These are phyloP conservation scores for Saccharomycopsis hybrid DNA, from an alignment of 1,139 yeast species.

Conservation along the genomic window DNA sequence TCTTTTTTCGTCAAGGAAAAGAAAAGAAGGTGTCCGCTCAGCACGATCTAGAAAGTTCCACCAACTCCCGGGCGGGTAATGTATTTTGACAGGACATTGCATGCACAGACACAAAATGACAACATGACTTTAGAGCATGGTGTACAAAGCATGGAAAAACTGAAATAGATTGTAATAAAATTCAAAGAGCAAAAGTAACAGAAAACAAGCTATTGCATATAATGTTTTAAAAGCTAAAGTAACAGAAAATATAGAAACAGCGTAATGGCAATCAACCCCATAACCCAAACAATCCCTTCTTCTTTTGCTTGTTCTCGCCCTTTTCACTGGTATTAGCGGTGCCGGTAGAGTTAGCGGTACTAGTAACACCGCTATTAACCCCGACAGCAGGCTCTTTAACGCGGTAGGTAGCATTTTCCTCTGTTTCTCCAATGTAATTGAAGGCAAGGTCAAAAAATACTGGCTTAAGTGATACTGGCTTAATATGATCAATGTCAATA, in stretches of 20 bases:
- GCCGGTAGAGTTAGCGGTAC: background rate
- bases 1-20: no score
- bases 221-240: background rate
- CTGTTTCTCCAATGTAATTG: conserved; percentile 51
- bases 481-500: conserved; percentile 24
- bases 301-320: conserved; percentile 27
- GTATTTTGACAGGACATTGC: no score
- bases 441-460: conserved; percentile 85
- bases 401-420: background rate
- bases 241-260: background rate
- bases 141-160: no score
- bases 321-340: background rate
- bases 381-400: no score
- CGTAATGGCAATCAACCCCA: conserved; percentile 23
- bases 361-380: no score
- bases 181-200: no score
- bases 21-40: no score
- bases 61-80: no score
- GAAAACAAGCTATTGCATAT: background rate
- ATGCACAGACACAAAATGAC: no score
- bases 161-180: no score
- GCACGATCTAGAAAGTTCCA: no score
- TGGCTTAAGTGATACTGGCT: conserved; percentile 72
- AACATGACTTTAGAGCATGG: no score
- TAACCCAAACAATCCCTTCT: conserved; percentile 43